phyloP scores from a whole-genome alignment of 2,329 filamentous ascomycete genomes.

The Xylariaceae sp. region DNA sequence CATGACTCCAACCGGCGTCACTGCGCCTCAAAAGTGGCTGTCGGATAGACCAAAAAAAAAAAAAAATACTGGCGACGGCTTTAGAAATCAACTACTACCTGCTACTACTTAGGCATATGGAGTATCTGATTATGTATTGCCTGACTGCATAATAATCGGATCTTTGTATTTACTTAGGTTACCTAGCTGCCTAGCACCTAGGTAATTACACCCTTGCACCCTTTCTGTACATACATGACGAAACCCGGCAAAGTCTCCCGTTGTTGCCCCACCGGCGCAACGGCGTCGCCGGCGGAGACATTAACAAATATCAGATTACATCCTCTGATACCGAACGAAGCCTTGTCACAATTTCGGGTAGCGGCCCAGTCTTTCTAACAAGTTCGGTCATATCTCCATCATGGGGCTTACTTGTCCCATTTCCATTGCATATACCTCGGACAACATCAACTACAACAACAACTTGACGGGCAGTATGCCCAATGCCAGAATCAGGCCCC shows the following conservation, averaged over 20 bases:
- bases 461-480: constrained; percentile 5
- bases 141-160: constrained; percentile 11
- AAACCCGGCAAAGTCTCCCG: constrained; percentile 23
- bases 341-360: constrained; percentile 14
- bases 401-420: constrained; percentile 17
- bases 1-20: constrained; percentile 26
- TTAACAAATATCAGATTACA: constrained; percentile 30
- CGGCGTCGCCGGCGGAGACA: constrained; percentile 36
- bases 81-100: constrained; percentile 27
- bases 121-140: too few species aligned
- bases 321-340: too few species aligned
- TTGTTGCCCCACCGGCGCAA: constrained; percentile 17
- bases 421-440: constrained; percentile 7
- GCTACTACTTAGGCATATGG: too few species aligned
- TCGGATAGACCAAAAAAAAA: constrained; percentile 22
- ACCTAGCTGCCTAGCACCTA: too few species aligned
- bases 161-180: too few species aligned
- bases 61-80: too few species aligned
- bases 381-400: constrained; percentile 15
- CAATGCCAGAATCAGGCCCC: constrained; percentile 4
- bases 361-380: constrained; percentile 4
- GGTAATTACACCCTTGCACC: constrained; percentile 18
- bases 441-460: background rate
- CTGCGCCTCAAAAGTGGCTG: constrained; percentile 38
- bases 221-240: constrained; percentile 18